Conservation (phyloP, 805 yeast genomes). For the Saturnispora bothae region DNA sequence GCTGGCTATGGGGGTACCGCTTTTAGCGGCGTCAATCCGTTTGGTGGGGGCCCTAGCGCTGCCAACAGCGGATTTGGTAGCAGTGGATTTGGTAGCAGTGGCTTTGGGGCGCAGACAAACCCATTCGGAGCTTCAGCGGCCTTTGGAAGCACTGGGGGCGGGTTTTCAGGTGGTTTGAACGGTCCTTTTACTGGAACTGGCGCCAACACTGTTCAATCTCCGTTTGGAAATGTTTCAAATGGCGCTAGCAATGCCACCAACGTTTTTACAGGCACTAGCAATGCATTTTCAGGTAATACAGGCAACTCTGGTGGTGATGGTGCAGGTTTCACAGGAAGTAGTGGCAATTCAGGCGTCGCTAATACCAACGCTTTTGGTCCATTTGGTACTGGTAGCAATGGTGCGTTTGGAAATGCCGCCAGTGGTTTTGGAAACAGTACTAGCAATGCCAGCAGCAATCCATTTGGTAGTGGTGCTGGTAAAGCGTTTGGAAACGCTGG, state of each 20-base stretch:
- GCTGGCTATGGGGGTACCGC: neutral
- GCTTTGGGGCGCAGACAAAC: neutral
- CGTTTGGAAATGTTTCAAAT: neutral
- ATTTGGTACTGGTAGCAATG: neutral
- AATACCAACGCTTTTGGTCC: neutral
- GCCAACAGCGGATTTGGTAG: neutral
- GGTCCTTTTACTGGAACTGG: neutral
- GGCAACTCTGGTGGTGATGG: no score
- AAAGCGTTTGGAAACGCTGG: neutral
- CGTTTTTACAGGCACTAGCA: no score
- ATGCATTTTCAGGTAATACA: no score
- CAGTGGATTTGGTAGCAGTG: conserved; percentile 3
- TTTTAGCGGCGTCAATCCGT: neutral
- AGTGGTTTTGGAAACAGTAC: no score
- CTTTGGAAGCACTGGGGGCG: neutral
- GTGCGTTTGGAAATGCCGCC: no score
- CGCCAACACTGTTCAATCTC: neutral
- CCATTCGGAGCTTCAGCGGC: neutral
- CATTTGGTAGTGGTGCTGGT: neutral
- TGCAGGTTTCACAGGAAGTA: no score
- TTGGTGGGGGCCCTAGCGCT: neutral
- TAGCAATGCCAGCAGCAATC: neutral
- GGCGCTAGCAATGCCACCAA: neutral
- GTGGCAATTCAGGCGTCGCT: no score
- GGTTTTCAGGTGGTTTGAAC: neutral